phyloP scores from a whole-genome alignment of 208 protist species.

The Wallacemonas collosoma region DNA sequence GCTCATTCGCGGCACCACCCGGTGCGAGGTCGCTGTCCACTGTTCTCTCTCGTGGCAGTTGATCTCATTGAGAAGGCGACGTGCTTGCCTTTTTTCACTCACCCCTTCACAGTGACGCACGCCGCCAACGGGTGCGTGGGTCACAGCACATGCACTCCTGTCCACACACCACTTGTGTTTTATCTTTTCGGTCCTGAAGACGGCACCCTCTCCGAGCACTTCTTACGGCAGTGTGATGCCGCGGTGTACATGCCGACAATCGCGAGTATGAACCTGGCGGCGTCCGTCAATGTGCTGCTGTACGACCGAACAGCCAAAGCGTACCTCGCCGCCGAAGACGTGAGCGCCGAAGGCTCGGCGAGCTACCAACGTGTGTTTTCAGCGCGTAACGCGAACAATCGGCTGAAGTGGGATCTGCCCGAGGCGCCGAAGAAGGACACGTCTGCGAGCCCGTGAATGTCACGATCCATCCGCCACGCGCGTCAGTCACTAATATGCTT shows the following conservation, averaged over 20 bases:
- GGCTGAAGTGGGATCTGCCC: conserved; percentile 21
- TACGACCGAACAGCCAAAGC: conserved; percentile 71
- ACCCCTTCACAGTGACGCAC: conserved; percentile 28
- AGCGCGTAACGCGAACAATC: conserved; percentile 64
- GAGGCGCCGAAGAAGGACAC: background rate
- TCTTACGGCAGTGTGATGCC: conserved; percentile 49
- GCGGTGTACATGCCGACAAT: conserved; percentile 71
- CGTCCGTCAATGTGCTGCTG: conserved; percentile 68
- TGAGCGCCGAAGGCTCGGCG: conserved; percentile 11
- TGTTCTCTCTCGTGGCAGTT: conserved; percentile 50
- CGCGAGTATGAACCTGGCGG: conserved; percentile 77
- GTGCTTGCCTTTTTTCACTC: conserved; percentile 37
- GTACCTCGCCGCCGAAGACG: conserved; percentile 15
- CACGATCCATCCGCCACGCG: too few relatives aligned
- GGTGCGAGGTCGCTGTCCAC: background rate
- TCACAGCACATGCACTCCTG: background rate
- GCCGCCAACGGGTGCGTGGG: background rate
- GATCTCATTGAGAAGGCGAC: conserved; percentile 62
- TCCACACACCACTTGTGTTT: conserved; percentile 40
- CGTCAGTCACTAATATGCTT: too few relatives aligned
- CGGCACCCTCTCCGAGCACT: conserved; percentile 40
- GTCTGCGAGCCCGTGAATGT: too few relatives aligned
- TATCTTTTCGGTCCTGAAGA: conserved; percentile 80
- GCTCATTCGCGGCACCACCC: background rate
- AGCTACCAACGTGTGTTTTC: conserved; percentile 19